Evolutionary conservation across 768 basidiomycete genomes (phyloP).

Genomic region (Termitomyces sp.): DNA sequence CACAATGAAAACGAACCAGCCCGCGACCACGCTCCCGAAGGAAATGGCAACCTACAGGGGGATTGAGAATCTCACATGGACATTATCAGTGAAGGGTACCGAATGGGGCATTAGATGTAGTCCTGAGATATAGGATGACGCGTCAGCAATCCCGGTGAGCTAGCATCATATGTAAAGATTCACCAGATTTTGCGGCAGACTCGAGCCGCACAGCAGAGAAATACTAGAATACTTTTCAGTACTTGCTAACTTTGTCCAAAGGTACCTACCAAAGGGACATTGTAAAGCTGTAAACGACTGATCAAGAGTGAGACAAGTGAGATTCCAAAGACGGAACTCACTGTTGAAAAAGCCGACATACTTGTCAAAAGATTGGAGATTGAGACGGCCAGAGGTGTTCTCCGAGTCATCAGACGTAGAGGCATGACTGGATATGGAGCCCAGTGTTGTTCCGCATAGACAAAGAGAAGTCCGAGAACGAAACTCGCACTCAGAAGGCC

Average conservation of each 20-base stretch:
- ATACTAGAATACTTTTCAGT: conserved; percentile 43
- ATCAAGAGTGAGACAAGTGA: conserved; percentile 16
- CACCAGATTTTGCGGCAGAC: conserved; percentile 69
- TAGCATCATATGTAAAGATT: conserved; percentile 18
- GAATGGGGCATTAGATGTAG: conserved; percentile 89
- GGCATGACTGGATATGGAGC: conserved; percentile 91
- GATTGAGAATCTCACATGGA: conserved; percentile 14
- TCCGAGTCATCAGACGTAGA: conserved; percentile 64
- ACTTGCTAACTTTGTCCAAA: conserved; percentile 2
- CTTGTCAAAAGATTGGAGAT: conserved; percentile 75
- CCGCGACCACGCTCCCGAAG: conserved; percentile 80
- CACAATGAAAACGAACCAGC: conserved; percentile 53
- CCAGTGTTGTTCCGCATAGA: conserved; percentile 74
- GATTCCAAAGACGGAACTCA: conserved; percentile 24
- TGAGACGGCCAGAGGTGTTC: conserved; percentile 80
- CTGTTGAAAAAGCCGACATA: conserved; percentile 78
- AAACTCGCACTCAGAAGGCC: conserved; percentile 57
- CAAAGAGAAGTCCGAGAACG: conserved; percentile 53
- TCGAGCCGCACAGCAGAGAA: conserved; percentile 76
- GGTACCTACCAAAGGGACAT: conserved; percentile 66
- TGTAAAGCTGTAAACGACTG: conserved; percentile 56
- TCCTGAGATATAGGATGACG: conserved; percentile 36
- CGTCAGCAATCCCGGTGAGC: conserved; percentile 10
- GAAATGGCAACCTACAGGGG: conserved; percentile 66
- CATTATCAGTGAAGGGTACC: conserved; percentile 35